Evolutionary conservation across 306 rosid genomes (phyloP), one percentile per base, ranked within the genome.

Genomic region (Pyrus bretschneideri): DNA sequence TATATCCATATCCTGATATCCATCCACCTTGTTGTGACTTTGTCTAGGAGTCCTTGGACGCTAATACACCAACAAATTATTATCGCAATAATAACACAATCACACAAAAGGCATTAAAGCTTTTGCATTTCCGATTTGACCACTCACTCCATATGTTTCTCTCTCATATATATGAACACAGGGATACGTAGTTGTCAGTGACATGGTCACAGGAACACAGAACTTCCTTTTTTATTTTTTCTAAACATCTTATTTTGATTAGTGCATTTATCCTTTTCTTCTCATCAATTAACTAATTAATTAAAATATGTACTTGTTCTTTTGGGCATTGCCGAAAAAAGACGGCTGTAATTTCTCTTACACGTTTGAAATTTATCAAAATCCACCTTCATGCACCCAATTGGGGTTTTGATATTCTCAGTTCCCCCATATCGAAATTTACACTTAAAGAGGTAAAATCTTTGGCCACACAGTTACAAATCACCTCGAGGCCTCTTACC

Each of bases 101-200:
- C 84, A 67, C 73, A 61, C 51, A 62, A 59, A 78, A 74, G 70
- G 80, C 81, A 80, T 45, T 38, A 55, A 70, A 67, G 63, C 57
- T 10, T 80, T 68, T 58, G 33, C 77, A 64, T 58, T 40, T 30
- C 25, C 72, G 91, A 90, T 90, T 86, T 90, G 96, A 90, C 96
- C 79, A 80, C 77, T 90, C 92, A 85, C 30, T 25, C 59, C 51
- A 19, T 79, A 79, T 81, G 76, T 81, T 73, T 75, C 82, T 65
- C 80, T 70, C 52, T 78, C 82, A 76, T 78, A 60, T 31, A 46
- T 83, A 60, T 72, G 54, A 19, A 35, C 71, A 67, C 67, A 71
- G 60, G 73, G 80, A 72, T 74, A 73, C 86, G 83, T 80, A 61
- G 55, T 21, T 81, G 91, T 87, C 93, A 87, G 88, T 80, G 86